Evolutionary conservation across 208 protist species (phyloP), one percentile per base, ranked within the genome.

Genomic region (Blastocrithidia nonstop): DNA sequence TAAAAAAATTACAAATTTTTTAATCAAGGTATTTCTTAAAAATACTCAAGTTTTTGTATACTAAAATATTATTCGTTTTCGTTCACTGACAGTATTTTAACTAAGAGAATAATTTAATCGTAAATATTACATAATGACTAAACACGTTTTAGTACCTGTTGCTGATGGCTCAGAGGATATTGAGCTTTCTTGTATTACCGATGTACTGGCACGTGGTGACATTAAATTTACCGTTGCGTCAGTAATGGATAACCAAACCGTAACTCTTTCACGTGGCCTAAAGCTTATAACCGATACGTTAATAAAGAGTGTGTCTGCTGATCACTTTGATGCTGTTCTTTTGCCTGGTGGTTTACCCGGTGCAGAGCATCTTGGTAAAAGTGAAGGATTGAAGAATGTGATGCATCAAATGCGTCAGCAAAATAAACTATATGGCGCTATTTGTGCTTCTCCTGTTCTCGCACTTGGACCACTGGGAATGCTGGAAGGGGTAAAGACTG

Each of bases 91-190:
- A n/a, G n/a, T n/a, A n/a, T n/a, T n/a, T n/a, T n/a, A n/a, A n/a
- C n/a, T n/a, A n/a, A n/a, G n/a, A n/a, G n/a, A n/a, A n/a, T n/a
- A n/a, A n/a, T n/a, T n/a, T n/a, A n/a, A n/a, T n/a, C n/a, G n/a
- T n/a, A n/a, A n/a, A n/a, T n/a, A n/a, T n/a, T n/a, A n/a, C n/a
- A n/a, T n/a, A n/a, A n/a, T n/a, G n/a, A 51, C 41, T 33, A 80
- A 75, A 60, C 63, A 61, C 37, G 79, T 84, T 52, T 71, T 93
- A 31, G 79, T 93, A 54, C 75, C 71, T 32, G 71, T 72, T 6
- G 78, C 83, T 16, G 73, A 87, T 57, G 70, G 76, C 46, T 67
- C 72, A 15, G 83, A 93, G 56, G 83, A 93, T 40, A 93, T 93
- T 68, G 83, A 93, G 60, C 48, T 88, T 6, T 70, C 71, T 20